These are phyloP conservation scores for Fragosphaeria purpurea DNA, from an alignment of 2,329 filamentous ascomycete species.

Conservation along the genomic window DNA sequence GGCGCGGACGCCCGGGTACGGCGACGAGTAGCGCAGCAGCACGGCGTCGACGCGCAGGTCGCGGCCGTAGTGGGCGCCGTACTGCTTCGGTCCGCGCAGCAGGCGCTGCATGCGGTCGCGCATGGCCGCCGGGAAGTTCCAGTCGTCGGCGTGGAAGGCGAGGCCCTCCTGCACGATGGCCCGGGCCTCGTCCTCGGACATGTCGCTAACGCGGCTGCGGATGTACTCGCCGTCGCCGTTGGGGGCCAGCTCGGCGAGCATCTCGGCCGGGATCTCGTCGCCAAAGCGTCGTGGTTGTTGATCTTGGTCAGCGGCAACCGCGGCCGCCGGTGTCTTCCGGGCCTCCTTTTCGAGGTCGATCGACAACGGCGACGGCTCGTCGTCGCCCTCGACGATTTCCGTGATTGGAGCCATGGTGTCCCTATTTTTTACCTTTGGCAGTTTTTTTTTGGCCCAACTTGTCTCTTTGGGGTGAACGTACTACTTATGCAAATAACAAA, in stretches of 20 bases:
- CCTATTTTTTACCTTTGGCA: too few relatives aligned
- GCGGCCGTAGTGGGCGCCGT: constrained; percentile 30
- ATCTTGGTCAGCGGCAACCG: neutral
- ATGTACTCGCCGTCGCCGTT: constrained; percentile 34
- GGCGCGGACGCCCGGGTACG: constrained; percentile 32
- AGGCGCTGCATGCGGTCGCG: constrained; percentile 29
- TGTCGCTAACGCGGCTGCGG: constrained; percentile 29
- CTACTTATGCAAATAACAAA: too few relatives aligned
- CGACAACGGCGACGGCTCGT: too few relatives aligned
- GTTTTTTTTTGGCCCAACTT: too few relatives aligned
- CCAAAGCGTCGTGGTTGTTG: constrained; percentile 14
- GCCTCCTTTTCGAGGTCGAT: constrained; percentile 21
- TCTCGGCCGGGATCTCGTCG: constrained; percentile 28
- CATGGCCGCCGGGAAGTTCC: constrained; percentile 35
- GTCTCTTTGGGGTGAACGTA: too few relatives aligned
- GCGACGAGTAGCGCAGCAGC: constrained; percentile 30
- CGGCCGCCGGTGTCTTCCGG: too few relatives aligned
- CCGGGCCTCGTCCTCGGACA: constrained; percentile 32
- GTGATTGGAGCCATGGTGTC: too few relatives aligned
- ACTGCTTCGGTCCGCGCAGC: constrained; percentile 26
- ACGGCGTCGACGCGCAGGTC: constrained; percentile 31
- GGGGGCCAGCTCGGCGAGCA: constrained; percentile 31
- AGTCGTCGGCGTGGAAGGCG: constrained; percentile 31
- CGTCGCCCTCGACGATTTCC: too few relatives aligned
- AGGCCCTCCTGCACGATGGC: constrained; percentile 28